Base-by-base conservation (phyloP, 208 protist species). In the Endotrypanum monterogeii region DNA sequence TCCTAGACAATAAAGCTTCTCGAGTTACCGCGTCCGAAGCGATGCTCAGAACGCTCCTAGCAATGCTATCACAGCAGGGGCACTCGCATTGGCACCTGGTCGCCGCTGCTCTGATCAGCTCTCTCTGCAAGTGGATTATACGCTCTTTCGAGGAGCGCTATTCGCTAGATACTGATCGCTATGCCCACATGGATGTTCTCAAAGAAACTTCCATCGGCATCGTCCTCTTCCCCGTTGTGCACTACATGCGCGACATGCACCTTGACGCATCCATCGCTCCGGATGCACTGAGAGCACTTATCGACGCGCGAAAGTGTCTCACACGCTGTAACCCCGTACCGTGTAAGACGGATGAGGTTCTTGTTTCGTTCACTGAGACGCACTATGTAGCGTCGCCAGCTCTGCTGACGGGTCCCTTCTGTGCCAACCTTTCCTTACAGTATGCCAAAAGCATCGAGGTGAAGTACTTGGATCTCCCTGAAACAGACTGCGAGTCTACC, bases 11-110 rank as follows among this genome's bases (percentile, higher is more conserved):
- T 50, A 78, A 81, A 54, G 67, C 68, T 50, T 61, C 61, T 7
- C 62, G 76, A 23, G 80, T 89, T 37, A 58, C 58, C 1, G 86
- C 83, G 0, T 86, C 86, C 1, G 83, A 86, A 57, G 84, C 85
- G 37, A 86, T 92, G 67, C 80, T 97, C 2, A 77, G 84, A 25
- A 85, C 85, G 0, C 37, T 97, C 52, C 68, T 94, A 1, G 77
- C 84, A 48, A 83, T 96, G 76, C 79, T 97, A 20, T 84, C 89
- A 23, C 86, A 94, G 65, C 81, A 86, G 51, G 84, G 63, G 55
- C 71, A 83, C 57, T 52, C 83, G 1, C 79, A 94, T 56, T 97
- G 91, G 91, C 91, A 94, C 65, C 77, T 96, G 25, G 89, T 96
- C 32, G 83, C 86, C 4, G 82, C 94, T 0, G 89, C 92, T 0